Base-by-base conservation (phyloP, 768 basidiomycete genomes). In the Floccularia luteovirens region DNA sequence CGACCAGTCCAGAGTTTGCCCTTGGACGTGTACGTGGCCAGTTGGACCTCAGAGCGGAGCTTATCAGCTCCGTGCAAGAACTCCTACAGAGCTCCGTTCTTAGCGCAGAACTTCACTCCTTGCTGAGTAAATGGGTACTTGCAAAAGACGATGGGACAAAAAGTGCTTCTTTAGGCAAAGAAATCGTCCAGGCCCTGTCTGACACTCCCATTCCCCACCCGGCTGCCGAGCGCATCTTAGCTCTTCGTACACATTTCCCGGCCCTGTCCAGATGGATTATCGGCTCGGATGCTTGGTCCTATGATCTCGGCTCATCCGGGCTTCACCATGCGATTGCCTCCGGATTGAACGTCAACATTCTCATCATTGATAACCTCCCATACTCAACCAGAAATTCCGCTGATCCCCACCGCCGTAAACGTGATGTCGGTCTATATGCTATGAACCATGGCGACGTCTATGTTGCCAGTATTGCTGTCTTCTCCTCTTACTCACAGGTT, bases 381-480 rank as follows among this genome's bases (percentile, higher is more conserved):
- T 99, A 96, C 62, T 80, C 90, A 2, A 62, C 79, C 24, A 82
- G 90, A 39, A 78, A 82, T 53, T 60, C 70, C 19, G 69, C 63
- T 4, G 86, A 85, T 48, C 80, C 77, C 7, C 70, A 74, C 45
- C 79, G 89, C 44, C 74, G 91, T 42, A 97, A 97, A 65, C 93
- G 91, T 54, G 96, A 99, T 59, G 86, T 93, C 37, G 96, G 94
- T 2, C 69, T 99, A 36, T 99, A 99, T 54, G 96, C 94, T 19
- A 92, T 98, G 86, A 98, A 96, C 65, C 86, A 96, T 58, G 94
- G 94, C 8, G 86, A 92, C 55, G 90, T 92, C 43, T 99, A 88
- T 57, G 96, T 96, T 41, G 92, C 93, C 6, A 91, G 89, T 52
- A 75, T 94, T 24, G 96, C 96, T 3, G 82, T 97, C 43, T 98